Evolutionary conservation across 2,329 filamentous ascomycete genomes (phyloP).

Genomic region (Exophiala viscosa): DNA sequence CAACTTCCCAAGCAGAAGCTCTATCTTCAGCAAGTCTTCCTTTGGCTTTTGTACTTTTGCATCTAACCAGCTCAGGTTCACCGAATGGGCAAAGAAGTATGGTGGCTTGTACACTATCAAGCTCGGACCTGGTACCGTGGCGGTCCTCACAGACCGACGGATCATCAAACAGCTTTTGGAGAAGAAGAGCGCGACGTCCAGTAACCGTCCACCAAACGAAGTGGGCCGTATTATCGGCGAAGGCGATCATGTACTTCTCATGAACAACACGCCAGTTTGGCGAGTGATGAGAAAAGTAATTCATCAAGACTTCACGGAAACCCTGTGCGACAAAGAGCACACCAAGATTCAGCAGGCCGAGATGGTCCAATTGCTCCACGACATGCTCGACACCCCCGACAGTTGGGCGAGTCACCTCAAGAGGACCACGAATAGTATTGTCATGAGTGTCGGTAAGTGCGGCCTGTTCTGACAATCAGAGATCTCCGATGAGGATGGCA

Average conservation of each 20-base stretch:
- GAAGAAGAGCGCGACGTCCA: constrained; percentile 43
- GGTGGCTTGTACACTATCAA: constrained; percentile 43
- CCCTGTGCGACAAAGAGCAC: constrained; percentile 36
- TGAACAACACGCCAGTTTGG: constrained; percentile 23
- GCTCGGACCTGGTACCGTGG: constrained; percentile 37
- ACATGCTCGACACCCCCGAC: constrained; percentile 17
- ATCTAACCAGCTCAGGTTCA: constrained; percentile 33
- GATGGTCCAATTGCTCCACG: constrained; percentile 20
- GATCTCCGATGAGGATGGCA: neutral
- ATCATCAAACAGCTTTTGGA: constrained; percentile 45
- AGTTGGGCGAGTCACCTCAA: constrained; percentile 21
- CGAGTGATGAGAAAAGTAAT: constrained; percentile 38
- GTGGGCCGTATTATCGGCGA: constrained; percentile 20
- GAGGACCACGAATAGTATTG: constrained; percentile 35
- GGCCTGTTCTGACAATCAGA: neutral
- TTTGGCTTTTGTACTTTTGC: neutral
- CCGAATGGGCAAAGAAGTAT: constrained; percentile 43
- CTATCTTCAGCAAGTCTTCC: constrained; percentile 29
- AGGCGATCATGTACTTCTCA: constrained; percentile 18
- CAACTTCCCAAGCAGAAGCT: constrained; percentile 36
- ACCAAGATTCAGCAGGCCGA: constrained; percentile 23
- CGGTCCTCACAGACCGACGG: constrained; percentile 40
- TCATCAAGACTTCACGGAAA: constrained; percentile 46
- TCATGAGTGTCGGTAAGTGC: constrained; percentile 36
- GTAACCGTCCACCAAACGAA: constrained; percentile 35